A percentile compares a stretch with the other conserved stretches of the same genome.
These are phyloP conservation scores for Pythium brachiatum DNA, from an alignment of 352 stramenopile genomes.

Conservation along the genomic window DNA sequence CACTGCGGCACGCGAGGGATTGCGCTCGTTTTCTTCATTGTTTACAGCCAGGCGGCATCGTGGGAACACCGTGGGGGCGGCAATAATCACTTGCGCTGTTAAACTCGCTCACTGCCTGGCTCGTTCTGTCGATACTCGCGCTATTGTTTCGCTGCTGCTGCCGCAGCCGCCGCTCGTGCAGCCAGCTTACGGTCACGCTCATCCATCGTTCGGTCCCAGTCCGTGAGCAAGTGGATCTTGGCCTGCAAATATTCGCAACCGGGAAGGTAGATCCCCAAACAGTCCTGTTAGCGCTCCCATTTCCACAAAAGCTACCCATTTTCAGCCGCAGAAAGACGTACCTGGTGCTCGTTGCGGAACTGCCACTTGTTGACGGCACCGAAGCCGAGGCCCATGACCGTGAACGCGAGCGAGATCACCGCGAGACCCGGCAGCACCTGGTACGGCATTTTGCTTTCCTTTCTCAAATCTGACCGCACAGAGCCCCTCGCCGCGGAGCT, in stretches of 20 bases:
- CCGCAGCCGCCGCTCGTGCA: slow-evolving; percentile 25
- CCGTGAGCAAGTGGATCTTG: slow-evolving; percentile 74
- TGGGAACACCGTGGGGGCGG: not conserved
- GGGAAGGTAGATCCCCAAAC: not conserved
- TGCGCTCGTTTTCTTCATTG: not conserved
- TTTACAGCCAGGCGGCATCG: not conserved
- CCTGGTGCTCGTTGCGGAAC: slow-evolving; percentile 66
- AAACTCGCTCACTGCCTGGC: not conserved
- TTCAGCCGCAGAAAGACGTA: slow-evolving; percentile 22
- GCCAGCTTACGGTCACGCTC: slow-evolving; percentile 69
- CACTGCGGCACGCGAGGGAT: not conserved
- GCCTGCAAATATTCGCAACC: slow-evolving; percentile 30
- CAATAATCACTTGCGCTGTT: not conserved
- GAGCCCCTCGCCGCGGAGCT: slow-evolving; percentile 9
- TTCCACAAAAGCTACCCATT: not conserved
- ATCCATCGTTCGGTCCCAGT: slow-evolving; percentile 84
- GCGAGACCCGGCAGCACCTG: slow-evolving; percentile 78
- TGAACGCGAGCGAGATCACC: slow-evolving; percentile 76
- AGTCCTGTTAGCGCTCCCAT: not conserved
- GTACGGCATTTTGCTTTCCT: slow-evolving; percentile 69
- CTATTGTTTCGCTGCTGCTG: slow-evolving; percentile 38
- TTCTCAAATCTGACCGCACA: slow-evolving; percentile 1
- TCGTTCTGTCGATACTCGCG: not conserved
- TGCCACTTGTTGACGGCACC: slow-evolving; percentile 75
- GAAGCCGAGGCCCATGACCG: slow-evolving; percentile 71